Evolutionary conservation across 225 moss, liverwort and hornwort species (phyloP), one percentile per base, ranked within the genome.

Genomic region (Straminergon stramineum): DNA sequence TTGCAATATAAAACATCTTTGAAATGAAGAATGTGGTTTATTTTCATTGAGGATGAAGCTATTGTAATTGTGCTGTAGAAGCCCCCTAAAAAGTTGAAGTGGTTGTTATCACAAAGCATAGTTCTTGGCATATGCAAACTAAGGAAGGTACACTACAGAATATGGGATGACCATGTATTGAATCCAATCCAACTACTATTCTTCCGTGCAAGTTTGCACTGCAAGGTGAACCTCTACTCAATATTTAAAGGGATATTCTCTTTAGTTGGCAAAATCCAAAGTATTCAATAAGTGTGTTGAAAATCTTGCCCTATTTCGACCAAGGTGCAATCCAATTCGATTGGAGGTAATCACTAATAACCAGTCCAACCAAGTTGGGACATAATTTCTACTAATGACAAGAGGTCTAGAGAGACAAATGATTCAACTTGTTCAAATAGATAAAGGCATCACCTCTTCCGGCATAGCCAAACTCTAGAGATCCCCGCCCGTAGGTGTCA

Each of bases 81-180:
- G 27, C 18, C 3, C 4, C 3, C 1, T n/a, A 7, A 17, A 60
- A 58, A 39, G 2, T 39, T 80, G n/a, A 80, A 1, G n/a, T 58
- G 57, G n/a, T 79, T 9, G 39, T 17, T 39, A 11, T 58, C 11
- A 79, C 17, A 58, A 79, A 80, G 58, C 1, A 9, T 1, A 39
- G 18, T 13, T 18, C 11, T 11, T 28, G 1, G 7, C 18, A 80
- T 39, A 39, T 58, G 22, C 4, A 79, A n/a, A n/a, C 5, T 18
- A 58, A 17, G 2, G 7, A 17, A 39, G 17, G 39, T 4, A n/a
- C 11, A 17, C 17, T 11, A 4, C 0, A 27, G 1, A 39, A n/a
- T 57, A 57, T n/a, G n/a, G 10, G 37, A 4, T n/a, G 79, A 79
- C 1, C 26, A 17, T 79, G 0, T 58, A 1, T 28, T 58, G 27